Evolutionary conservation across 129 eudicot genomes (phyloP), one percentile per base, ranked within the genome.

Genomic region (Arctium lappa): DNA sequence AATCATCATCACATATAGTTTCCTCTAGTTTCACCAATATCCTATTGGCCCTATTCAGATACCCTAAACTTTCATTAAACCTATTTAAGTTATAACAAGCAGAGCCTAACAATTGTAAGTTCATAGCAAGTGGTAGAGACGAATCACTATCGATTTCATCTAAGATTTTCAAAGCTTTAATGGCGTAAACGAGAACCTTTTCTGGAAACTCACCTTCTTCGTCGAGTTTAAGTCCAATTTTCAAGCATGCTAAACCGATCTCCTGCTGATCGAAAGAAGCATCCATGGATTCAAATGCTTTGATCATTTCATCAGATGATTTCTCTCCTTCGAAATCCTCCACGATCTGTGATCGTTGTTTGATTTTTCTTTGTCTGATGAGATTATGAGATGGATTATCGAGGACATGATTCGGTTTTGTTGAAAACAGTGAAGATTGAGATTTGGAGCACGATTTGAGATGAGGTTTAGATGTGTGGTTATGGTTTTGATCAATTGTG

Each of bases 1-100:
- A 80, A 71, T 44, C 79, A 85, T 82, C 66, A 66, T 62, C 65
- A 65, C 38, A 8, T 63, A 84, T 88, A 22, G 85, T 88, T 50
- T 87, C 89, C 76, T 84, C 92, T 77, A 91, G 75, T 78, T 86
- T 89, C 30, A 46, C 78, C 80, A 96, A 79, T 13, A 84, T 69
- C 94, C 94, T 88, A 87, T 90, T 88, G 69, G 99, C 97, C 80
- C 95, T 85, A 86, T 88, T 96, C 10, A 96, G 78, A 86, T 89
- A 91, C 76, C 95, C 94, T 75, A 96, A 91, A 82, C 95, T 87
- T 75, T 96, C 99, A 83, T 74, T 90, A 79, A 93, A 96, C 89
- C 79, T 93, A 50, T 89, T 90, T 83, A 96, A 80, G 79, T 81
- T 85, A 76, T 85, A 96, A 85, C 87, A 85, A 82, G 88, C 86